These are phyloP conservation scores for Coprinopsis sp. DNA, from an alignment of 768 basidiomycete genomes.

Conservation along the genomic window DNA sequence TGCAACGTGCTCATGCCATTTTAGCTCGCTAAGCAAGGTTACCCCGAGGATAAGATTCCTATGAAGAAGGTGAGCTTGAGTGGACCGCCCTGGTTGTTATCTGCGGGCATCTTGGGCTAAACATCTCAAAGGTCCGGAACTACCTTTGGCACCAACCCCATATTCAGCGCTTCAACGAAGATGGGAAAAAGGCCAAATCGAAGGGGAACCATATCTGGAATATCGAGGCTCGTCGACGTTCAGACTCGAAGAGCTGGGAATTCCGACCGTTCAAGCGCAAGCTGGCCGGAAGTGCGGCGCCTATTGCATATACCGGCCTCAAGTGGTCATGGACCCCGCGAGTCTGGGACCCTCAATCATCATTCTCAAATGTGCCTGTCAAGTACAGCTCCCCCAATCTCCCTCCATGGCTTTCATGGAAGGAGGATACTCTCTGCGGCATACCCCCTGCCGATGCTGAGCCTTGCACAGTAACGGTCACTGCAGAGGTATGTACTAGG, in stretches of 20 bases:
- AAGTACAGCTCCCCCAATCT: slow-evolving; percentile 75
- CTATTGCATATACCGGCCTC: slow-evolving; percentile 75
- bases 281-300: slow-evolving; percentile 78
- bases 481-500: slow-evolving; percentile 58
- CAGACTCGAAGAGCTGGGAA: slow-evolving; percentile 74
- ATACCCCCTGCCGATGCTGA: slow-evolving; percentile 73
- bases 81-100: too few relatives aligned
- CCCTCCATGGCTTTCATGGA: slow-evolving; percentile 88
- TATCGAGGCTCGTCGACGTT: slow-evolving; percentile 84
- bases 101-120: neutral
- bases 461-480: slow-evolving; percentile 67
- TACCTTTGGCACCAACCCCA: slow-evolving; percentile 94
- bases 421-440: slow-evolving; percentile 76
- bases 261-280: slow-evolving; percentile 87
- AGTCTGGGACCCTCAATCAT: slow-evolving; percentile 95
- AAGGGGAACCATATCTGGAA: slow-evolving; percentile 99
- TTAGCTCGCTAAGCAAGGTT: slow-evolving; percentile 79
- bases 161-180: slow-evolving; percentile 97
- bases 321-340: slow-evolving; percentile 89
- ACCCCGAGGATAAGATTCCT: slow-evolving; percentile 90
- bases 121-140: slow-evolving; percentile 64
- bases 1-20: too few relatives aligned
- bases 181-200: slow-evolving; percentile 98
- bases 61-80: slow-evolving; percentile 86
- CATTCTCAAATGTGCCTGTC: slow-evolving; percentile 74